Evolutionary conservation across 768 basidiomycete genomes (phyloP), one percentile per base, ranked within the genome.

Genomic region (Leccinum variicolor): DNA sequence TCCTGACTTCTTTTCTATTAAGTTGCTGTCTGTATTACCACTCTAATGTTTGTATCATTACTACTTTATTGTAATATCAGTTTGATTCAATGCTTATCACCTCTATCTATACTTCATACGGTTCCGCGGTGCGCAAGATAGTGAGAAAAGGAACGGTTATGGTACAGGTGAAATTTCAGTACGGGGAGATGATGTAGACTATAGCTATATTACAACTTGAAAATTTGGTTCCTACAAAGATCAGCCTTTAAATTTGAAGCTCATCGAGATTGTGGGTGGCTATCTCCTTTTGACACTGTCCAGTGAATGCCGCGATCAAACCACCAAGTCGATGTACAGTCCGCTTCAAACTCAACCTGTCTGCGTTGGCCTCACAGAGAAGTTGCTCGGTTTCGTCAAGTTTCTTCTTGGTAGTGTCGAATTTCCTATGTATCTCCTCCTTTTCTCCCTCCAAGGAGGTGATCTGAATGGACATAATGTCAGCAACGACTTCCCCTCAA

Each of bases 341-440:
- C 51, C 19, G 49, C n/a, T 23, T 56, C 53, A 62, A 49, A 28
- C 28, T 63, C 52, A 11, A n/a, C 28, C 26, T 62, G 33, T 68
- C 63, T 21, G 41, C 52, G 9, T 63, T 58, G 15, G 59, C 57
- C 50, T 69, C 65, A 25, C 36, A 56, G 4, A 68, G 61, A 23
- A 36, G 41, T 41, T 48, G 33, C 52, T 63, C 66, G 6, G 65
- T 65, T 39, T 65, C 61, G 8, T 63, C 55, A n/a, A 65, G 68
- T 28, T 55, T 54, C 43, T 13, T 62, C 59, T 55, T 54, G 9
- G 66, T 46, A 23, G 52, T 6, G 36, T 65, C 50, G 6, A 59
- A 59, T 19, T 65, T 36, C 28, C 17, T 67, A 55, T 65, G 53
- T 15, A 67, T 56, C 4, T 51, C 56, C 25, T 59, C 49, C 33